Base-by-base conservation (phyloP, 371 early-diverging fungal species). In the Mucor indicus region DNA sequence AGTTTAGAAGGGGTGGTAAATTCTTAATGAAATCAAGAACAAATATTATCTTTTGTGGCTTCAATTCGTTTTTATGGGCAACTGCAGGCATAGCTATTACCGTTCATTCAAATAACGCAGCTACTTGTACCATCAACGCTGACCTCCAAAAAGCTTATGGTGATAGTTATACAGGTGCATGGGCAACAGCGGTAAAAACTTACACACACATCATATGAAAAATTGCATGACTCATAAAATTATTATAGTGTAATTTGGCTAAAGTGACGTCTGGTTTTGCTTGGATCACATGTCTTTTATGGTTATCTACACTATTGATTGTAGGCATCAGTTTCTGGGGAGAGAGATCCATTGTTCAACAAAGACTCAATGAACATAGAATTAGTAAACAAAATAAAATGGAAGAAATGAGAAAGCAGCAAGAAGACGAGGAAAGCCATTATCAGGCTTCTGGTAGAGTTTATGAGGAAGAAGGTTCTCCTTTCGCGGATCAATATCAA, bases 261-360 rank as follows among this genome's bases (percentile, higher is more conserved):
- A 71, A 69, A 45, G 67, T 60, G 3, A 39, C 61, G 8, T 63
- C 69, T 38, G 75, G 50, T n/a, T 69, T 75, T 53, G 44, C 69
- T 17, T 75, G 75, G 75, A 50, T 71, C 12, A 69, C 67, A 20
- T 71, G 69, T 53, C 54, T 75, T 35, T 27, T 69, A 32, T 75
- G 75, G 75, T 22, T 71, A 13, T 39, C 44, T 9, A 58, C 72
- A 3, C 50, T 71, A n/a, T 24, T 50, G 10, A 56, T 64, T 16
- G 59, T 65, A 1, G 33, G 55, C 22, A 41, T 75, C n/a, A 52
- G 55, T 12, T 64, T 71, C 37, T 71, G 60, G 52, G 64, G 44
- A 33, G 75, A 75, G 48, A 75, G 71, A 31, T 54, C 62, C 17
- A 38, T 56, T 1, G 67, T 75, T 25, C 71, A 69, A 50, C 54